Conservation (phyloP, 164 flowering plant species). For the Euptelea pleiosperma region DNA sequence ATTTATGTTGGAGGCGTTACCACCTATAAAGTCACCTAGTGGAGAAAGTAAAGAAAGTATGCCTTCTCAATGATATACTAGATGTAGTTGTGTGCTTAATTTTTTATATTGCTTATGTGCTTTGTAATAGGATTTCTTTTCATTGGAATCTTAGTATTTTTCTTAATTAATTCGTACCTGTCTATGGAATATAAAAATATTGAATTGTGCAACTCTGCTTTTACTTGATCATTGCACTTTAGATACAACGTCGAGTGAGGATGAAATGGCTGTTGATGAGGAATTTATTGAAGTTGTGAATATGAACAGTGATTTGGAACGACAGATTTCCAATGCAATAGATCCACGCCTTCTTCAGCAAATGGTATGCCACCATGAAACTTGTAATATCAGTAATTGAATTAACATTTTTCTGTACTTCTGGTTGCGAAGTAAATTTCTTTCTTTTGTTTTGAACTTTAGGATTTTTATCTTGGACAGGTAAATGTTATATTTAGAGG, state of each 20-base stretch:
- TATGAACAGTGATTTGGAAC: constrained; percentile 51
- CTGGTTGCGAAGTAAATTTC: constrained; percentile 4
- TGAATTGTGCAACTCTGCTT: neutral
- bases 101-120: neutral
- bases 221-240: constrained; percentile 5
- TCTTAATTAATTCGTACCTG: neutral
- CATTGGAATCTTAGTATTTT: neutral
- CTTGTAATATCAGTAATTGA: too few relatives aligned
- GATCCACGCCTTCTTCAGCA: constrained; percentile 79
- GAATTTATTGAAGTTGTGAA: constrained; percentile 33
- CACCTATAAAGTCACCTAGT: constrained; percentile 42
- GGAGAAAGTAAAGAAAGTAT: constrained; percentile 41
- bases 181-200: neutral
- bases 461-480: constrained; percentile 37
- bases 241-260: constrained; percentile 50
- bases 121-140: neutral
- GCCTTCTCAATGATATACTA: constrained; percentile 9
- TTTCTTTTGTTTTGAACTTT: constrained; percentile 8
- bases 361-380: constrained; percentile 47
- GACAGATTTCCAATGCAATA: constrained; percentile 67
- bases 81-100: neutral
- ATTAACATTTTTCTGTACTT: neutral
- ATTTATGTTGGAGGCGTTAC: constrained; percentile 66
- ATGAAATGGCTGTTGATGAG: constrained; percentile 58
- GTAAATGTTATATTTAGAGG: constrained; percentile 62